Evolutionary conservation across 352 stramenopile genomes (phyloP).

Genomic region (Globisporangium radiosum): DNA sequence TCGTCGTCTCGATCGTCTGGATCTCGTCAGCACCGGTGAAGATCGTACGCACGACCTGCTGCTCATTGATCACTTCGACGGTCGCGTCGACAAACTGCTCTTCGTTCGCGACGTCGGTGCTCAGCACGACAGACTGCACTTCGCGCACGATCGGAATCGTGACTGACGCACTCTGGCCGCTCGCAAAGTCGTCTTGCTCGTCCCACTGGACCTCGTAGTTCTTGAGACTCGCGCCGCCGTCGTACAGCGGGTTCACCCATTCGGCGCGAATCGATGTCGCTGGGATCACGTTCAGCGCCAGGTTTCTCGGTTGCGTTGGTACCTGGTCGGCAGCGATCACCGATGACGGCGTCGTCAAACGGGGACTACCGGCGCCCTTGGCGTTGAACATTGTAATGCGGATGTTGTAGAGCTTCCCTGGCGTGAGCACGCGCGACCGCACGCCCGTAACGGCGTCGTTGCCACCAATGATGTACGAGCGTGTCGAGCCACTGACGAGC

Average conservation of each 20-base stretch:
- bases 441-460: conserved; percentile 92
- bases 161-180: conserved; percentile 57
- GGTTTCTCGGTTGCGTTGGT: conserved; percentile 48
- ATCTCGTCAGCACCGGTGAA: conserved; percentile 86
- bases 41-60: conserved; percentile 89
- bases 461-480: conserved; percentile 87
- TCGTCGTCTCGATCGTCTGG: conserved; percentile 79
- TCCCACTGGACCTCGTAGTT: conserved; percentile 78
- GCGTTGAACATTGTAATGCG: conserved; percentile 77
- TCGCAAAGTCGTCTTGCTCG: conserved; percentile 69
- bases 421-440: conserved; percentile 67
- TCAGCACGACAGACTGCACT: conserved; percentile 83
- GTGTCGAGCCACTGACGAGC: conserved; percentile 37
- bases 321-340: conserved; percentile 54
- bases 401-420: conserved; percentile 72
- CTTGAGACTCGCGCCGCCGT: conserved; percentile 86
- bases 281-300: conserved; percentile 45
- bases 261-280: conserved; percentile 67
- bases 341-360: conserved; percentile 29
- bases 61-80: conserved; percentile 93
- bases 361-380: conserved; percentile 50
- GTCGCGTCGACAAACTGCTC: conserved; percentile 92
- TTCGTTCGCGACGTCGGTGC: conserved; percentile 84
- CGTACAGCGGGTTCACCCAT: conserved; percentile 88
- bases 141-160: conserved; percentile 88